phyloP scores from a whole-genome alignment of 768 basidiomycete species.

The Royoungia palumana region DNA sequence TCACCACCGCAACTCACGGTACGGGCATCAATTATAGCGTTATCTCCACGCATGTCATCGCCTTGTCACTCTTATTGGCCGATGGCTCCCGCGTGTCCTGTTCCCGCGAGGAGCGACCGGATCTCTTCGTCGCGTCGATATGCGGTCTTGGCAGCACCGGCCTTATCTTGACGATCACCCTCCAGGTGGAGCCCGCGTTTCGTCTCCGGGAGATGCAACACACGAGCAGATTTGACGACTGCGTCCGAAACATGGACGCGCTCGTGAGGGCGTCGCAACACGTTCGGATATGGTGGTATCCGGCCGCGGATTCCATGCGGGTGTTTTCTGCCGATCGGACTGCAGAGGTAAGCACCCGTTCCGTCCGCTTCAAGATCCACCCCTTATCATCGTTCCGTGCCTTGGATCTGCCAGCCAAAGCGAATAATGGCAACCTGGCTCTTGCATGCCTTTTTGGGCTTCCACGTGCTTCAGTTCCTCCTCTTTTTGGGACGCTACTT shows the following conservation, averaged over 20 bases:
- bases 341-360: constrained; percentile 54
- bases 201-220: constrained; percentile 71
- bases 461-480: constrained; percentile 79
- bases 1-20: constrained; percentile 95
- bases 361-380: constrained; percentile 9
- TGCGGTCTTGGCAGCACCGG: constrained; percentile 93
- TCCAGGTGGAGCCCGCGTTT: constrained; percentile 82
- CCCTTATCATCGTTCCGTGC: constrained; percentile 8
- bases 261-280: constrained; percentile 72
- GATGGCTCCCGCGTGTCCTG: constrained; percentile 68
- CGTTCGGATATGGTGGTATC: constrained; percentile 96
- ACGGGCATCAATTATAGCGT: constrained; percentile 77
- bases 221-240: constrained; percentile 59
- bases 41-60: constrained; percentile 76
- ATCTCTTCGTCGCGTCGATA: constrained; percentile 85
- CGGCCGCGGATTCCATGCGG: constrained; percentile 67
- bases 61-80: constrained; percentile 73
- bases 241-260: constrained; percentile 51
- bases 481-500: constrained; percentile 75
- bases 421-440: constrained; percentile 57
- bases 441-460: constrained; percentile 68
- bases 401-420: constrained; percentile 41
- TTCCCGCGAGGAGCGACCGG: constrained; percentile 56
- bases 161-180: constrained; percentile 71
- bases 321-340: constrained; percentile 76